These are phyloP conservation scores for Fragaria vesca DNA, from an alignment of 306 rosid species.

Conservation along the genomic window DNA sequence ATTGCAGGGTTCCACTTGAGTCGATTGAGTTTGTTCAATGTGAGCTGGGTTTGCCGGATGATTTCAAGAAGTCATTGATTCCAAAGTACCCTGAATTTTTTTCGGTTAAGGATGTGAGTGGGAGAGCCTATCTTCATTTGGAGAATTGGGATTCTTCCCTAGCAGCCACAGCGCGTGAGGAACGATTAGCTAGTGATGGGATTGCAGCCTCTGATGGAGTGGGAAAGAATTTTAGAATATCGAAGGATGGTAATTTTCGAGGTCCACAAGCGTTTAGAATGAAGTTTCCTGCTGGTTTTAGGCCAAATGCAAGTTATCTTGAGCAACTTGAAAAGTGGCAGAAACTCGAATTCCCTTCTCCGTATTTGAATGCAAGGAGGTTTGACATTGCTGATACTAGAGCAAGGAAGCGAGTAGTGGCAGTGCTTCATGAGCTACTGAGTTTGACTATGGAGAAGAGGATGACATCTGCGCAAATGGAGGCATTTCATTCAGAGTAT, in stretches of 20 bases:
- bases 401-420: conserved; percentile 70
- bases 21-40: conserved; percentile 53
- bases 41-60: conserved; percentile 65
- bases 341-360: conserved; percentile 89
- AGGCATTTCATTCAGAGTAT: conserved; percentile 74
- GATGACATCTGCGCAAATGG: conserved; percentile 76
- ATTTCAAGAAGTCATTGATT: conserved; percentile 52
- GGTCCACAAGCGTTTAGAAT: conserved; percentile 65
- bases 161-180: conserved; percentile 61
- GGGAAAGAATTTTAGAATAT: conserved; percentile 52
- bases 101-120: conserved; percentile 45
- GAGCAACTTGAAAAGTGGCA: conserved; percentile 84
- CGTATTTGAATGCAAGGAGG: conserved; percentile 83
- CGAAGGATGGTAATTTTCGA: conserved; percentile 62
- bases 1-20: conserved; percentile 61
- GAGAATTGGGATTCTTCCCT: conserved; percentile 87
- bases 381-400: conserved; percentile 61
- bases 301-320: conserved; percentile 71
- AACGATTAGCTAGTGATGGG: conserved; percentile 44
- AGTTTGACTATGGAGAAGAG: conserved; percentile 79
- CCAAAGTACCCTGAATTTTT: conserved; percentile 65
- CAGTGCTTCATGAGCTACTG: conserved; percentile 81
- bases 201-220: conserved; percentile 24
- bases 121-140: conserved; percentile 51
- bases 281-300: conserved; percentile 66